Evolutionary conservation across 2,329 filamentous ascomycete genomes (phyloP).

Genomic region (Fusarium newnesense): DNA sequence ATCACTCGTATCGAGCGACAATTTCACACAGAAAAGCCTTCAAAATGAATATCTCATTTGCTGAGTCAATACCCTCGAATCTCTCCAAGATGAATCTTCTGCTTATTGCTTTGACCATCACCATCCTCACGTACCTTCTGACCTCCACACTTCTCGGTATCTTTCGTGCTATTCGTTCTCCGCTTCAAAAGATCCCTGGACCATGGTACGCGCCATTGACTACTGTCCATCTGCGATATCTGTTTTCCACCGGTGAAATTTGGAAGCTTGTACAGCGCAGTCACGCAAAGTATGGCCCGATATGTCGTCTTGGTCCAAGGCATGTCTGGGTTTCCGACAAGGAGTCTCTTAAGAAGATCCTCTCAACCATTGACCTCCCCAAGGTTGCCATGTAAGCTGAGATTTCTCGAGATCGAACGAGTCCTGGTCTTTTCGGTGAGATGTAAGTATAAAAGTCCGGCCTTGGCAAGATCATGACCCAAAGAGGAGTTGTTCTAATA

Average conservation of each 20-base stretch:
- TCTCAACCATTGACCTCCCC: neutral
- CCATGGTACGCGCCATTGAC: neutral
- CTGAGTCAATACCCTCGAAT: too few species aligned
- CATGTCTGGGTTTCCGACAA: neutral
- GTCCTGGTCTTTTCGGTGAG: neutral
- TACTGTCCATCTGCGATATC: neutral
- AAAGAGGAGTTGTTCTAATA: neutral
- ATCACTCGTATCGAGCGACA: fast-evolving
- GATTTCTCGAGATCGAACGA: neutral
- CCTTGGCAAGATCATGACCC: fast-evolving
- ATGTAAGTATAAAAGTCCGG: neutral
- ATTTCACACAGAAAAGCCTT: neutral
- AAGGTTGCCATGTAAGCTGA: neutral
- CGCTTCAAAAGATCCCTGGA: neutral
- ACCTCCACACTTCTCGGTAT: neutral
- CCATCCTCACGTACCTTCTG: neutral
- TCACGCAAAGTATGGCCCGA: neutral
- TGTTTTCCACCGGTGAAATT: neutral
- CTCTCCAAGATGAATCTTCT: neutral
- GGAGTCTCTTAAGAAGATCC: neutral
- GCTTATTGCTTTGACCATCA: neutral
- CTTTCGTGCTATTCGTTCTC: neutral
- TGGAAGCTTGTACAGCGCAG: neutral
- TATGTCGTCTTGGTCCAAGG: neutral
- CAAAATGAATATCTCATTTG: neutral